Percentiles rank a stretch among this genome's conserved stretches.
Evolutionary conservation across 768 basidiomycete genomes (phyloP).

Genomic region (Strobilomyces dryophilus): DNA sequence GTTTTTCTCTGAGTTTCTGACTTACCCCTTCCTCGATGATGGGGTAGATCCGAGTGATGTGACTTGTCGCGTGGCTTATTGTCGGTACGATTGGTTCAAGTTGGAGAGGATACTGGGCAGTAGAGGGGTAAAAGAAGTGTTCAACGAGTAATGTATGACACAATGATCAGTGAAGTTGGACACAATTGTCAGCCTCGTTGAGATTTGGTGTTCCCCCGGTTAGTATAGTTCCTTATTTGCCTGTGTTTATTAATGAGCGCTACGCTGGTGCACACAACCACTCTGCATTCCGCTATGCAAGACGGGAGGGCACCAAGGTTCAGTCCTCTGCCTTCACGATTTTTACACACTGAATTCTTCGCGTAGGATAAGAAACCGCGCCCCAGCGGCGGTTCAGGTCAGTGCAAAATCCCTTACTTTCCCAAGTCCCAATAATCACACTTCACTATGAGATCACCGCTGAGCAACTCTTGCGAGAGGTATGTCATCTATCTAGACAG

Average conservation of each 20-base stretch:
- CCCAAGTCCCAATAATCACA: conserved; percentile 10
- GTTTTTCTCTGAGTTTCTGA: conserved; percentile 88
- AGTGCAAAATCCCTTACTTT: conserved; percentile 18
- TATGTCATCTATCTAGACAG: conserved; percentile 26
- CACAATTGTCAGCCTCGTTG: too few species aligned
- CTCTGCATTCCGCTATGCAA: conserved; percentile 44
- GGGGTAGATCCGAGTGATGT: conserved; percentile 86
- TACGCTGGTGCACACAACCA: too few species aligned
- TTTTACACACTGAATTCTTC: conserved; percentile 4
- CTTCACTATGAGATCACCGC: conserved; percentile 76
- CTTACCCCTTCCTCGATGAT: conserved; percentile 87
- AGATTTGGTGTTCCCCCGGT: too few species aligned
- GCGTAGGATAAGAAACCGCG: conserved; percentile 90
- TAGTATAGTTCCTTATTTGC: too few species aligned
- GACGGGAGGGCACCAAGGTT: conserved; percentile 80
- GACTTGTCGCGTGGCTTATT: conserved; percentile 76
- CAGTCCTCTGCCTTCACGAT: conserved; percentile 1
- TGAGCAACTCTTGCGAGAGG: conserved; percentile 95
- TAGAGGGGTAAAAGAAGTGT: conserved; percentile 17
- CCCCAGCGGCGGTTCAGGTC: conserved; percentile 90
- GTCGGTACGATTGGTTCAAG: conserved; percentile 84
- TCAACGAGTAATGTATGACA: conserved; percentile 4
- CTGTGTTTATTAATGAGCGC: too few species aligned
- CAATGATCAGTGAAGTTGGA: too few species aligned
- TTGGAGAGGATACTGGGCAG: conserved; percentile 68